A percentile compares a stretch with the other conserved stretches of the same genome.
Evolutionary conservation across 2,329 filamentous ascomycete genomes (phyloP).

Genomic region (Pseudogymnoascus sp.): DNA sequence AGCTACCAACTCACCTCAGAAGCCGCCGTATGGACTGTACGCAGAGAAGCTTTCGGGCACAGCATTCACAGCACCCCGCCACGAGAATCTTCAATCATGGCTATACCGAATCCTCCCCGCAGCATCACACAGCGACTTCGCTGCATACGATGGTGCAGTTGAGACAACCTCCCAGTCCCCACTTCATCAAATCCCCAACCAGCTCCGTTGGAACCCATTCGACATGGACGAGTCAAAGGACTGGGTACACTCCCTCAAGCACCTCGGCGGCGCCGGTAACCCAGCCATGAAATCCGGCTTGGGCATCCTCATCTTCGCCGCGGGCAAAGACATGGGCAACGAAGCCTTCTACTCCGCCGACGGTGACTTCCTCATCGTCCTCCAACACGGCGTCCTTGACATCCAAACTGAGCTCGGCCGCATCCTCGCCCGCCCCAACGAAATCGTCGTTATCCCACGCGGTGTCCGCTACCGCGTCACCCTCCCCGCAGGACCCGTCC

Average conservation of each 20-base stretch:
- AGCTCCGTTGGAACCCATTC: conserved; percentile 66
- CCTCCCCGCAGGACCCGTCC: conserved; percentile 51
- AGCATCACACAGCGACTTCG: conserved; percentile 35
- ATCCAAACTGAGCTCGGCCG: conserved; percentile 70
- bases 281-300: conserved; percentile 69
- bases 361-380: conserved; percentile 67
- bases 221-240: conserved; percentile 61
- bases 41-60: conserved; percentile 55
- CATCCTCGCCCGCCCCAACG: conserved; percentile 66
- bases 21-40: conserved; percentile 58
- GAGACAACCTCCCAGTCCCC: conserved; percentile 39
- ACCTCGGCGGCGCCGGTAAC: conserved; percentile 70
- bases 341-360: conserved; percentile 79
- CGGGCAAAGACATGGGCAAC: conserved; percentile 66
- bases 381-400: conserved; percentile 65
- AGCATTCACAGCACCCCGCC: conserved; percentile 47
- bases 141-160: conserved; percentile 32
- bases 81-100: conserved; percentile 50
- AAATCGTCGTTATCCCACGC: conserved; percentile 68
- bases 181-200: conserved; percentile 69
- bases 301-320: conserved; percentile 73
- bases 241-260: conserved; percentile 52
- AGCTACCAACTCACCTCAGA: conserved; percentile 60
- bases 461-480: conserved; percentile 65
- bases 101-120: conserved; percentile 48